Percentiles rank a stretch among this genome's conserved stretches.
Evolutionary conservation across 371 early-diverging fungal species (phyloP).

Genomic region (Lichtheimia corymbifera): DNA sequence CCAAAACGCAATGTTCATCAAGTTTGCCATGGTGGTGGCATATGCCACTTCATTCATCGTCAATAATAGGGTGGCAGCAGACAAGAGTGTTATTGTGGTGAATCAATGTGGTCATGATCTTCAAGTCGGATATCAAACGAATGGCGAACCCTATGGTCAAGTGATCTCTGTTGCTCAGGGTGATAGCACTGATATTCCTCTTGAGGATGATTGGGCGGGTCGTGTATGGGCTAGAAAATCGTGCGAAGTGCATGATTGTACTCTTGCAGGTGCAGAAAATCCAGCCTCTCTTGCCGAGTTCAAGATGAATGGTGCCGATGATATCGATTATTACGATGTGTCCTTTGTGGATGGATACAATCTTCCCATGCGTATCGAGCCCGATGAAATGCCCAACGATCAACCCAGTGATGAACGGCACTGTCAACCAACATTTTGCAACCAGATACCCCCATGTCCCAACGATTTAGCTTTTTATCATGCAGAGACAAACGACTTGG

Average conservation of each 20-base stretch:
- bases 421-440: conserved; percentile 30
- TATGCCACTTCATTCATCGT: background rate
- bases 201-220: conserved; percentile 30
- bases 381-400: conserved; percentile 4
- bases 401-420: conserved; percentile 15
- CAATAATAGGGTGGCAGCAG: background rate
- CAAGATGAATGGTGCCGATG: conserved; percentile 22
- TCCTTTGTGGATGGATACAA: conserved; percentile 51
- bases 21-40: conserved; percentile 4
- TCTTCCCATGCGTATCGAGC: conserved; percentile 31
- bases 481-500: background rate
- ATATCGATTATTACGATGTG: conserved; percentile 43
- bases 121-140: conserved; percentile 28
- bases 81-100: conserved; percentile 11
- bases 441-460: conserved; percentile 14
- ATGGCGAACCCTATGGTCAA: conserved; percentile 17
- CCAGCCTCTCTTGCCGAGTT: conserved; percentile 48
- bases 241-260: conserved; percentile 24
- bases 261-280: conserved; percentile 25
- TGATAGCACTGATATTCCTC: conserved; percentile 5
- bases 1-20: too few species aligned
- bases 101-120: conserved; percentile 22
- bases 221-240: conserved; percentile 36
- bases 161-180: conserved; percentile 5
- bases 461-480: conserved; percentile 13